Percentiles rank a stretch among this genome's conserved stretches.
These are phyloP conservation scores for Fraxinus albicans DNA, from an alignment of 305 asterid genomes.

Conservation along the genomic window DNA sequence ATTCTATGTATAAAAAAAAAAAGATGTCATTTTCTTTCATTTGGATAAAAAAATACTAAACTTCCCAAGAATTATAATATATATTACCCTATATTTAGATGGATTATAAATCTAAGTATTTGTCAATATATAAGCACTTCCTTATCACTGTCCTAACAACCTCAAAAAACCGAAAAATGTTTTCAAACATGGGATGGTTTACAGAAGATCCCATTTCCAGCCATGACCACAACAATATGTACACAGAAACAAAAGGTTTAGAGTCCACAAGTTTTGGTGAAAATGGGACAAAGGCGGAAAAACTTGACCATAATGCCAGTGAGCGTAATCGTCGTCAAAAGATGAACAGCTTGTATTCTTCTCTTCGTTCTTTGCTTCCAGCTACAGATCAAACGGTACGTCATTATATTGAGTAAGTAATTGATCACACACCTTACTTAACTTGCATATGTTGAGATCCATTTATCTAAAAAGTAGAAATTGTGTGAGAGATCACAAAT, in stretches of 20 bases:
- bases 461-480: background rate
- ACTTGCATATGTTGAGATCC: background rate
- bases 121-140: background rate
- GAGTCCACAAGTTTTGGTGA: background rate
- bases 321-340: conserved; percentile 25
- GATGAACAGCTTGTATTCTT: conserved; percentile 22
- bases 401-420: background rate
- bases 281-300: background rate
- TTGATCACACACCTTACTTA: background rate
- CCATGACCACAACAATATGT: background rate
- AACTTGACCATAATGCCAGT: conserved; percentile 23
- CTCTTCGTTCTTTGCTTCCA: conserved; percentile 30
- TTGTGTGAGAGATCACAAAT: background rate
- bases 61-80: background rate
- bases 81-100: background rate
- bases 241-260: background rate
- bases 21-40: background rate
- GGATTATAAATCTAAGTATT: background rate
- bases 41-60: too few relatives aligned
- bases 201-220: background rate
- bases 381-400: conserved; percentile 18
- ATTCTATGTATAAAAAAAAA: too few relatives aligned
- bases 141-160: background rate
- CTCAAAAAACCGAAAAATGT: background rate
- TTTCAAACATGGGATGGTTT: background rate